Percentiles rank a stretch among this genome's conserved stretches.
phyloP scores from a whole-genome alignment of 352 stramenopile genomes.

The Phytophthora ramorum region DNA sequence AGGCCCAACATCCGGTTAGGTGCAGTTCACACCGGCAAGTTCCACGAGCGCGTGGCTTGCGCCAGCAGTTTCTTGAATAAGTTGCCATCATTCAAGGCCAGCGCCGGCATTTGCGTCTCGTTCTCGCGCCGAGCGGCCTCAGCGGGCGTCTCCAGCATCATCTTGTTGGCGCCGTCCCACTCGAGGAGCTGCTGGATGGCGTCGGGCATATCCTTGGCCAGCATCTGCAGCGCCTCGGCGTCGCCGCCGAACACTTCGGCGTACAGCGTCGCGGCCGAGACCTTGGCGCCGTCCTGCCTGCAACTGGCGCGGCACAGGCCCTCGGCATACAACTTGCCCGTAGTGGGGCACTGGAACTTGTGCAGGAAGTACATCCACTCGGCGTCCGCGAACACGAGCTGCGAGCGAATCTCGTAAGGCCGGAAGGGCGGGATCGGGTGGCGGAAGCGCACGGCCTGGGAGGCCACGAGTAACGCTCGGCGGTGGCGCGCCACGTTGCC shows the following conservation, averaged over 20 bases:
- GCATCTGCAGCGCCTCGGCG: conserved; percentile 11
- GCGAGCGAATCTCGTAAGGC: conserved; percentile 64
- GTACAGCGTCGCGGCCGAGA: conserved; percentile 39
- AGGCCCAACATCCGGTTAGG: conserved; percentile 8
- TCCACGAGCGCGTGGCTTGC: conserved; percentile 40
- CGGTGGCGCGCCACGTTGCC: conserved; percentile 55
- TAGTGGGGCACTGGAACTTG: conserved; percentile 66
- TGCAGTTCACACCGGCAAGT: conserved; percentile 38
- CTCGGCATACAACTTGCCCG: conserved; percentile 66
- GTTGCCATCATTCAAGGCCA: conserved; percentile 2
- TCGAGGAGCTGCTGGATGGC: conserved; percentile 50
- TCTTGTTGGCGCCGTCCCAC: conserved; percentile 45
- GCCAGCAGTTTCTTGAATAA: conserved; percentile 23
- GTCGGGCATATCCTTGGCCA: conserved; percentile 47
- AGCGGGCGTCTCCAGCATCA: conserved; percentile 34
- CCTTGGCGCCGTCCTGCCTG: conserved; percentile 17
- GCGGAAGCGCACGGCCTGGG: conserved; percentile 65
- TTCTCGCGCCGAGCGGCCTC: conserved; percentile 23
- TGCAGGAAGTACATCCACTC: conserved; percentile 70
- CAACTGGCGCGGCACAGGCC: conserved; percentile 51
- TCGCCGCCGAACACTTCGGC: conserved; percentile 36
- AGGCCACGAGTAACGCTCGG: conserved; percentile 63
- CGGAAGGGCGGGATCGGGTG: conserved; percentile 64
- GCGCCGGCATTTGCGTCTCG: conserved; percentile 15
- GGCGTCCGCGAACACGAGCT: conserved; percentile 54